Base-by-base conservation (phyloP, 768 basidiomycete species). In the Punctularia strigosozonata region DNA sequence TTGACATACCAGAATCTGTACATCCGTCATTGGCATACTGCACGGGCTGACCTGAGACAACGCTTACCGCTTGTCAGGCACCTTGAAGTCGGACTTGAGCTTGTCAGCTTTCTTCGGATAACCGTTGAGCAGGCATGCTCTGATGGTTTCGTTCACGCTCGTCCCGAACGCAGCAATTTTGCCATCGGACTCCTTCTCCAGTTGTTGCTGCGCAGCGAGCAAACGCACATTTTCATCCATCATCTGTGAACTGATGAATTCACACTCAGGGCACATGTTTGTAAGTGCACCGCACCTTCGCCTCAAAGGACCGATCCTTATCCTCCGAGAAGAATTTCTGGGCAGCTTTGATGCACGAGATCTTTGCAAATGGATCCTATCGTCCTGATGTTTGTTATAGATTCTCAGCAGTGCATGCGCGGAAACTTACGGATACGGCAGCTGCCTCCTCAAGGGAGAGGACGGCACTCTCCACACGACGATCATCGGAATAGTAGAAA, bases 401-500 rank as follows among this genome's bases (percentile, higher is more conserved):
- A 34, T 19, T 19, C 33, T 19, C 8, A 12, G 20, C 8, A 10
- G 10, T 13, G 33, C 12, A 20, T 8, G 8, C 7, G 18, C 33
- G 33, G 7, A 8, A 17, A 44, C 68, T 45, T 47, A 89, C 91
- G 49, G 59, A 57, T 57, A 81, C 77, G 17, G 60, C 60, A 3
- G 68, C 64, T 5, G 88, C 82, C 56, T 97, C 95, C 31, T 87
- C 86, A 17, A 99, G 60, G 25, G 76, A 82, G 3, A 98, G 61
- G n/a, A 83, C 71, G 0, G 91, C 95, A 57, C 83, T 94, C 54
- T 98, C 95, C 12, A 88, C 81, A 33, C 92, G 71, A 39, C 95
- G 69, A 59, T 98, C 95, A 50, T 99, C 95, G 25, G 94, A 94
- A 52, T 94, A 99, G 58, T 91, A 98, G 60, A 92, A 98, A 55